Base-by-base conservation (phyloP, 1,284 basidiomycete species). In the Melampsora occidentalis region DNA sequence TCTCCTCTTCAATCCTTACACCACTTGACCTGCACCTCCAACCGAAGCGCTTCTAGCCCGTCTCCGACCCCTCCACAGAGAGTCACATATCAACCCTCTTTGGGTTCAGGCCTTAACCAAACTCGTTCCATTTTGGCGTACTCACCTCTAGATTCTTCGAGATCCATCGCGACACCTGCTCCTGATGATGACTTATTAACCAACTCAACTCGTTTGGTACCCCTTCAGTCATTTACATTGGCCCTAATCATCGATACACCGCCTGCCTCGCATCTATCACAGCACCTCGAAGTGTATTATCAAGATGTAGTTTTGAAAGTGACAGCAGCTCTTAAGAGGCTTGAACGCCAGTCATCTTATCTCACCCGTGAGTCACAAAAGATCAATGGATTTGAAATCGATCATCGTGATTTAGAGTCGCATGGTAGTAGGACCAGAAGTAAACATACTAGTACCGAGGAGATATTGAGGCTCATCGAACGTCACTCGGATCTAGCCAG, bases 201-300 rank as follows among this genome's bases (percentile, higher is more conserved):
- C n/a, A 5, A 61, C n/a, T 69, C 75, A 49, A 70, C 48, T 70
- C 75, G 67, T 61, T 18, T 76, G 18, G 35, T 63, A 62, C 73
- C 73, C 3, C 33, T 77, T 20, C 75, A 77, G 33, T 69, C 75
- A 12, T 77, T 77, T 35, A 77, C 75, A n/a, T 63, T 77, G 25
- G 75, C 75, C 39, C 49, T 77, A 20, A 70, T 77, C n/a, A 69
- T 77, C 51, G 75, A 77, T 59, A 69, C 75, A 6, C 67, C 67
- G 28, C 68, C 75, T 6, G 68, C 67, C 16, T 77, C 67, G 31
- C 57, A 77, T 65, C 68, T 77, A 14, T 77, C 75, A 35, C 46
- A 70, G 28, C 75, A 77, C 59, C 62, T 77, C 9, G 67, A 77
- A 69, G 62, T 77, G 3, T 77, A 77, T 63, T 77, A 69, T 46